Percentiles rank a stretch among this genome's conserved stretches.
phyloP scores from a whole-genome alignment of 768 basidiomycete genomes.

The Termitomyces bulborhizus region DNA sequence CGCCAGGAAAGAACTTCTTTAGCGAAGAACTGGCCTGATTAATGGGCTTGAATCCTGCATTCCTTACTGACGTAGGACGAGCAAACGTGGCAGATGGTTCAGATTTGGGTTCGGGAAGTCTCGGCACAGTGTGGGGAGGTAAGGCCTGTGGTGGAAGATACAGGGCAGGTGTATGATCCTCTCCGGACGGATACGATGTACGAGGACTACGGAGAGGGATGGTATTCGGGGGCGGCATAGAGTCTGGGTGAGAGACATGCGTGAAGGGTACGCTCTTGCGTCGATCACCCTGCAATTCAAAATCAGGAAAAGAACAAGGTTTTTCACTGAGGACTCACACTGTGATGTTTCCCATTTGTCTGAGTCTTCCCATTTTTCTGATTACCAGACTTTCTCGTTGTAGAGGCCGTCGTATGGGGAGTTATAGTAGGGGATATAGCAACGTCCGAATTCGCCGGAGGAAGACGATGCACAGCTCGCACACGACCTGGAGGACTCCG shows the following conservation, averaged over 20 bases:
- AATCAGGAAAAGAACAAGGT: neutral
- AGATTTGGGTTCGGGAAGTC: constrained; percentile 5
- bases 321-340: constrained; percentile 15
- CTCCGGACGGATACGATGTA: constrained; percentile 7
- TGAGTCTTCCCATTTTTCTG: constrained; percentile 29
- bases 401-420: constrained; percentile 2
- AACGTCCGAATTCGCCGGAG: constrained; percentile 28
- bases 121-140: neutral
- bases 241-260: constrained; percentile 11
- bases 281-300: constrained; percentile 9
- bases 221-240: constrained; percentile 24
- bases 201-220: constrained; percentile 18
- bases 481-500: constrained; percentile 46
- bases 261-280: constrained; percentile 7
- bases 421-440: constrained; percentile 26
- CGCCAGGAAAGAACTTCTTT: constrained; percentile 77
- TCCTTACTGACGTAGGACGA: constrained; percentile 26
- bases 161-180: neutral
- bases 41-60: constrained; percentile 64
- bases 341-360: constrained; percentile 30
- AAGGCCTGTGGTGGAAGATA: constrained; percentile 1
- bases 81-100: constrained; percentile 12
- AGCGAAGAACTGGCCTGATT: constrained; percentile 50
- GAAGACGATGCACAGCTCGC: constrained; percentile 59
- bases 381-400: constrained; percentile 18